Conservation (phyloP, 352 stramenopile genomes). For the Peronosclerospora sorghi region DNA sequence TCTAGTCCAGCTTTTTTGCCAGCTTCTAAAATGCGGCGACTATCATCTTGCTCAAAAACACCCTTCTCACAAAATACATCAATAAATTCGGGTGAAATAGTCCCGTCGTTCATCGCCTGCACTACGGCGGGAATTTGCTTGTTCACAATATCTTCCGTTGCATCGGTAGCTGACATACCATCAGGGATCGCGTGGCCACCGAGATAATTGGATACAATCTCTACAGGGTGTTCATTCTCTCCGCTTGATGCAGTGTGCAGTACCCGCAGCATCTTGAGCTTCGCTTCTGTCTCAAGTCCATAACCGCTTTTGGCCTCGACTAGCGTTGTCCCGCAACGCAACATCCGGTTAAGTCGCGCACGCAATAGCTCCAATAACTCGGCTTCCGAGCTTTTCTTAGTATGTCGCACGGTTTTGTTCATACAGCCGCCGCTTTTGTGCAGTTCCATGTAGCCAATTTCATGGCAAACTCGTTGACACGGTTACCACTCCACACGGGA, state of each 20-base stretch:
- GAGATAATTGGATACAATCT: slow-evolving; percentile 73
- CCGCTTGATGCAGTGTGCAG: slow-evolving; percentile 35
- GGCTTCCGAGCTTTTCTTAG: slow-evolving; percentile 45
- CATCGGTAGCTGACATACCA: slow-evolving; percentile 45
- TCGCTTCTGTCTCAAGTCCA: slow-evolving; percentile 65
- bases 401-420: slow-evolving; percentile 69
- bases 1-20: slow-evolving; percentile 51
- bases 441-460: slow-evolving; percentile 82
- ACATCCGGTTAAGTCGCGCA: slow-evolving; percentile 56
- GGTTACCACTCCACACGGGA: slow-evolving; percentile 75
- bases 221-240: slow-evolving; percentile 36
- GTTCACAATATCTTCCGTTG: slow-evolving; percentile 57
- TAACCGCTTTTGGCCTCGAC: slow-evolving; percentile 81
- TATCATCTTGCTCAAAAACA: slow-evolving; percentile 73
- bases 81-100: slow-evolving; percentile 75
- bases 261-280: slow-evolving; percentile 83
- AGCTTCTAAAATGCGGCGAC: slow-evolving; percentile 56
- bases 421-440: slow-evolving; percentile 70
- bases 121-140: slow-evolving; percentile 65
- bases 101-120: slow-evolving; percentile 52
- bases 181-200: slow-evolving; percentile 71
- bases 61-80: slow-evolving; percentile 83
- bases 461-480: slow-evolving; percentile 81
- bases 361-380: slow-evolving; percentile 45
- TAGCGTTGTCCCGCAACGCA: slow-evolving; percentile 60